phyloP scores from a whole-genome alignment of 1,139 yeast species.

The Debaryomyces subglobosus region DNA sequence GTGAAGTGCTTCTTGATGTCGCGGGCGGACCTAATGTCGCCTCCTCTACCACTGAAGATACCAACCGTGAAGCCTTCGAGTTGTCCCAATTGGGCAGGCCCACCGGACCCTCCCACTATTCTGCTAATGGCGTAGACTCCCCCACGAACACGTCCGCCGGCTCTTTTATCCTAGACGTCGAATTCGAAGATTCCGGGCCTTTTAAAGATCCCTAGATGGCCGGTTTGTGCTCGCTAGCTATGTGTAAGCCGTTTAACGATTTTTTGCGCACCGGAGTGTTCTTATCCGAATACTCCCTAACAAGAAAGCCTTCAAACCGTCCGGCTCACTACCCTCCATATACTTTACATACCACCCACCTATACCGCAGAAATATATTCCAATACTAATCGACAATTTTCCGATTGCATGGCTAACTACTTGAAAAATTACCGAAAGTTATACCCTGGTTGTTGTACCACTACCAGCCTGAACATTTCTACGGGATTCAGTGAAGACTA shows the following conservation, averaged over 20 bases:
- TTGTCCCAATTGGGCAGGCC: slow-evolving; percentile 2
- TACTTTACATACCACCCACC: background rate
- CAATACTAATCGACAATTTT: background rate
- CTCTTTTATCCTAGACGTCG: slow-evolving; percentile 41
- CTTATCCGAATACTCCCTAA: background rate
- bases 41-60: background rate
- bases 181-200: slow-evolving; percentile 36
- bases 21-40: background rate
- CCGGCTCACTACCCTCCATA: background rate
- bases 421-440: background rate
- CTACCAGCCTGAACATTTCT: background rate
- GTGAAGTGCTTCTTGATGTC: slow-evolving; percentile 19
- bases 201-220: slow-evolving; percentile 31
- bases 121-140: background rate
- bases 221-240: background rate
- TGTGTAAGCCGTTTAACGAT: background rate
- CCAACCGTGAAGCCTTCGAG: background rate
- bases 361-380: background rate
- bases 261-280: slow-evolving; percentile 3
- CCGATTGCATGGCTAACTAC: background rate
- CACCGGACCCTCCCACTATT: background rate
- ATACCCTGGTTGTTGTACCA: too few relatives aligned
- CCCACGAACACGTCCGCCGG: slow-evolving; percentile 22
- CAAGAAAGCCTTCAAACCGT: background rate
- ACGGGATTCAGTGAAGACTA: background rate